Percentiles rank a stretch among this genome's conserved stretches.
These are phyloP conservation scores for Trebouxia gelatinosa DNA, from an alignment of 163 green algal genomes.

Conservation along the genomic window DNA sequence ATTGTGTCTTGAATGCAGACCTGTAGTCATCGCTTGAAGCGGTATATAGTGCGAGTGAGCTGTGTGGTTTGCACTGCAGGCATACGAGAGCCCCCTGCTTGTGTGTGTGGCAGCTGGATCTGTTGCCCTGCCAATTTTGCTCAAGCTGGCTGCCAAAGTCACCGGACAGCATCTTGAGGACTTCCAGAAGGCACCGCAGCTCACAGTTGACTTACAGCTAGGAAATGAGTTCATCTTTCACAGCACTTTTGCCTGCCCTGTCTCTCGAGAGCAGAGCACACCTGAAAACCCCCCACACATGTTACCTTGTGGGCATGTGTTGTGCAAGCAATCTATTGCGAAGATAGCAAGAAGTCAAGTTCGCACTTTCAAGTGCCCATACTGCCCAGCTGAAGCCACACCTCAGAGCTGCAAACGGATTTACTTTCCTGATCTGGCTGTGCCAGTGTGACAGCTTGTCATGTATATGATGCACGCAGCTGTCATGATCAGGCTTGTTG, in stretches of 20 bases:
- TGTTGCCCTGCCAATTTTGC: constrained; percentile 80
- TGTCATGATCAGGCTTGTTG: no score
- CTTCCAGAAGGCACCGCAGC: constrained; percentile 57
- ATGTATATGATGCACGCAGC: no score
- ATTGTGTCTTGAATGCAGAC: no score
- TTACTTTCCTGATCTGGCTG: constrained; percentile 56
- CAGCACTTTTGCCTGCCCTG: constrained; percentile 94
- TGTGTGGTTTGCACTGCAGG: constrained; percentile 51
- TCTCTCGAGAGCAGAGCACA: constrained; percentile 73
- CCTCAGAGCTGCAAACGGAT: constrained; percentile 59
- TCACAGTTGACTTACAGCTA: constrained; percentile 92
- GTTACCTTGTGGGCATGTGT: constrained; percentile 93
- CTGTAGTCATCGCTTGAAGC: no score
- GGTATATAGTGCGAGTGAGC: no score
- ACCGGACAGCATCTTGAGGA: constrained; percentile 39
- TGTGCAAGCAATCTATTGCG: constrained; percentile 76
- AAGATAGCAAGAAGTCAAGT: constrained; percentile 80
- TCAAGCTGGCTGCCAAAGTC: constrained; percentile 82
- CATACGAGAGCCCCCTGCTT: constrained; percentile 79
- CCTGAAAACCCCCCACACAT: constrained; percentile 90
- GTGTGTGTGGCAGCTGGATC: constrained; percentile 78
- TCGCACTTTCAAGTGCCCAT: constrained; percentile 95
- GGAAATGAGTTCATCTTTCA: constrained; percentile 89
- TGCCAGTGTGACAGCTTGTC: no score
- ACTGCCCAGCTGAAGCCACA: constrained; percentile 87